Percentiles rank a stretch among this genome's conserved stretches.
Conservation (phyloP, 768 basidiomycete genomes). For the Boletus patriciae region DNA sequence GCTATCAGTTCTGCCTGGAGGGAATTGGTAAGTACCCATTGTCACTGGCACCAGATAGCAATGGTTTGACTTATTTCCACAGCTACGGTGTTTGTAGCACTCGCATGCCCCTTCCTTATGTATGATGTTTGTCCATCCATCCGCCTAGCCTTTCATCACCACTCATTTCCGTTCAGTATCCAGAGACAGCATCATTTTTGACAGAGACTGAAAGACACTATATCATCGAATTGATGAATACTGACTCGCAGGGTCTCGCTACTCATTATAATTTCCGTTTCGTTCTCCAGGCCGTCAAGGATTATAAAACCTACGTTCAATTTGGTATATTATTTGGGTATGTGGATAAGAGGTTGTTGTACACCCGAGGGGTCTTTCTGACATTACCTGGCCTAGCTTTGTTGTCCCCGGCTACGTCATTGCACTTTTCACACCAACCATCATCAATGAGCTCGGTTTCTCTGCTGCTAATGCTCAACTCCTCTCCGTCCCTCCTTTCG, state of each 20-base stretch:
- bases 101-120: background rate
- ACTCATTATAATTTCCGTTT: conserved; percentile 45
- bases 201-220: conserved; percentile 40
- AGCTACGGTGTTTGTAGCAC: conserved; percentile 8
- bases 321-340: conserved; percentile 41
- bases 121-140: too few relatives aligned
- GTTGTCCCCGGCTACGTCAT: conserved; percentile 45
- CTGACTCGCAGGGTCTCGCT: conserved; percentile 42
- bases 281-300: conserved; percentile 47
- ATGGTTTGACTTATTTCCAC: background rate
- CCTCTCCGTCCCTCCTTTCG: conserved; percentile 47
- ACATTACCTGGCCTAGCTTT: conserved; percentile 25
- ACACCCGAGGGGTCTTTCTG: background rate
- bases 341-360: background rate
- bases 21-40: conserved; percentile 14
- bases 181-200: background rate
- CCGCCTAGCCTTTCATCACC: too few relatives aligned
- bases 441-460: conserved; percentile 48
- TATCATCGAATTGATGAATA: conserved; percentile 40
- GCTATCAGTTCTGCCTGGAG: conserved; percentile 30
- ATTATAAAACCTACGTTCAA: conserved; percentile 40
- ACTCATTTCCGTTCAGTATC: too few relatives aligned
- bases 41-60: too few relatives aligned
- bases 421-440: conserved; percentile 48
- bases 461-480: conserved; percentile 47